These are phyloP conservation scores for Cucurbita ficifolia DNA, from an alignment of 306 rosid genomes.

Conservation along the genomic window DNA sequence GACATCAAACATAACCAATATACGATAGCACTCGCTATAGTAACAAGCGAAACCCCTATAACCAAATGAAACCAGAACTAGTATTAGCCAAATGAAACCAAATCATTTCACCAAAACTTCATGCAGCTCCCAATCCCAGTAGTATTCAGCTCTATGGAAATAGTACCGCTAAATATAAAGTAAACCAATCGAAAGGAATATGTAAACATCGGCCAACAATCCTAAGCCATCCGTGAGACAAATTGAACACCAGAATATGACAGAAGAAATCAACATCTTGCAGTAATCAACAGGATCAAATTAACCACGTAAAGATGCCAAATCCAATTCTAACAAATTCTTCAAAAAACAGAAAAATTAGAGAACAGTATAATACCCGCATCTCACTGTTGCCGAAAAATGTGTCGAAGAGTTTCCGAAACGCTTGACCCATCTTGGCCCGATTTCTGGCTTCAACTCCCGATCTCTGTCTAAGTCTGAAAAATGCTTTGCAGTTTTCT, in stretches of 20 bases:
- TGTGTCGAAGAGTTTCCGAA: constrained; percentile 49
- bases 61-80: background rate
- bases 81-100: background rate
- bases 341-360: background rate
- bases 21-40: background rate
- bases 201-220: background rate
- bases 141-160: background rate
- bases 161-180: background rate
- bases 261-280: background rate
- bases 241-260: background rate
- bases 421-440: constrained; percentile 39
- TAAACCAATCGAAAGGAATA: background rate
- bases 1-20: background rate
- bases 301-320: background rate
- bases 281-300: background rate
- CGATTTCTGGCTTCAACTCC: background rate
- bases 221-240: background rate
- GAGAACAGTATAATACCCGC: constrained; percentile 25
- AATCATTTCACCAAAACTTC: background rate
- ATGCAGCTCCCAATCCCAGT: background rate
- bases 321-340: background rate
- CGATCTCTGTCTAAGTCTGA: background rate
- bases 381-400: constrained; percentile 55
- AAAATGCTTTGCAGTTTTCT: background rate
- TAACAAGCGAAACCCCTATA: background rate